Evolutionary conservation across 1,284 basidiomycete species (phyloP), one percentile per base, ranked within the genome.

Genomic region (Marasmius fiardii): DNA sequence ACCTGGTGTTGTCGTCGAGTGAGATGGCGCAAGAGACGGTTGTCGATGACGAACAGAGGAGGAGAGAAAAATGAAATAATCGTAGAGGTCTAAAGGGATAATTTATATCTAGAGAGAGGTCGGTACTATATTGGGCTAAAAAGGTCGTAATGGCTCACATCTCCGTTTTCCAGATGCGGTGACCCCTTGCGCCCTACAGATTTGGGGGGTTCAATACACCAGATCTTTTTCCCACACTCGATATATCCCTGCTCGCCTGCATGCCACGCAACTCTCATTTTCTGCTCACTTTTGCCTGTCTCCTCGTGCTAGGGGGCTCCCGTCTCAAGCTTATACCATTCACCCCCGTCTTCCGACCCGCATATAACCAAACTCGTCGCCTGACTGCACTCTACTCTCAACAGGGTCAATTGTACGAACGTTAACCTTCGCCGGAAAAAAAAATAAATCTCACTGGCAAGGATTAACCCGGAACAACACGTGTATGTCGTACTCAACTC

Each of bases 121-220:
- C 12, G 12, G n/a, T n/a, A n/a, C 35, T n/a, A n/a, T n/a, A 50
- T 52, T 52, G 54, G 44, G 41, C 31, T 31, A 21, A 51, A 21
- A 21, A 24, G 39, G 52, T 44, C 52, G 56, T 57, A 57, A 57
- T 43, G 12, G 11, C 47, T 23, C 49, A 54, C 51, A 56, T 56
- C 51, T 52, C 51, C 51, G 51, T 56, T 41, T n/a, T 26, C 56
- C 52, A 52, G 56, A 41, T 54, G 54, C 52, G 45, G 53, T 51
- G 41, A 43, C 37, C 47, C 52, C 44, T 45, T 52, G n/a, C 28
- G 51, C 43, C 20, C 47, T 28, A 11, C 47, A 49, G 47, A 49
- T 49, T 49, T 47, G 44, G 44, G 47, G 47, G 16, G 23, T 18
- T 23, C 12, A 41, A 3, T n/a, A 2, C 33, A 31, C 16, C 31